Percentiles rank a stretch among this genome's conserved stretches.
Evolutionary conservation across 164 flowering plant genomes (phyloP).

Genomic region (Magnolia sinica): DNA sequence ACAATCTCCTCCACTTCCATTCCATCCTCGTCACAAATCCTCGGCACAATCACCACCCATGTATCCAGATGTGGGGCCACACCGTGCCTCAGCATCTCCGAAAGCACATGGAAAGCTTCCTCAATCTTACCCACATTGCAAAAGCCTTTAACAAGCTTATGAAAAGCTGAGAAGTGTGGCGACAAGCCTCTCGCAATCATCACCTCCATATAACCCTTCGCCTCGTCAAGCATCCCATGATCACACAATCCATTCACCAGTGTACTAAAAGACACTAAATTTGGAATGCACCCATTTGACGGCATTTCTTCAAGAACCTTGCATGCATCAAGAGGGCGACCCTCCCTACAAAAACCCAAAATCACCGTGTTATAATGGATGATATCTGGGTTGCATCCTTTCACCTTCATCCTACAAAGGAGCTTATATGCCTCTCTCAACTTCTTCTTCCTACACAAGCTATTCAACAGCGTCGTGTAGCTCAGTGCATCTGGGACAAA

Average conservation of each 20-base stretch:
- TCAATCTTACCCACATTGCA: constrained; percentile 63
- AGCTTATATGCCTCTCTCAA: constrained; percentile 89
- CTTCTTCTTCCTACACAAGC: constrained; percentile 91
- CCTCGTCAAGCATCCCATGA: constrained; percentile 70
- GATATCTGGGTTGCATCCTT: constrained; percentile 89
- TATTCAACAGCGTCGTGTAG: constrained; percentile 75
- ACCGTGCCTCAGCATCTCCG: constrained; percentile 44
- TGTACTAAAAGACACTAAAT: constrained; percentile 75
- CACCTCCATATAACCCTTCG: constrained; percentile 46
- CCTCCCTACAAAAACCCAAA: constrained; percentile 74
- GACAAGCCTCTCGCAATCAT: constrained; percentile 67
- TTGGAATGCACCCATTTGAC: constrained; percentile 70
- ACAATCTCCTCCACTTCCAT: constrained; percentile 21
- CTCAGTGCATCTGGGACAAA: constrained; percentile 79
- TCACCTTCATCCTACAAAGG: constrained; percentile 91
- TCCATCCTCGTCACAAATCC: constrained; percentile 47
- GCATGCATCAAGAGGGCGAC: constrained; percentile 68
- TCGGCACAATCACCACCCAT: constrained; percentile 53
- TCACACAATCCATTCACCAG: constrained; percentile 71
- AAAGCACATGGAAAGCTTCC: constrained; percentile 62
- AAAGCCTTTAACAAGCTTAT: constrained; percentile 58
- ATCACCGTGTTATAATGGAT: constrained; percentile 84
- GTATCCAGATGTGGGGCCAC: constrained; percentile 60
- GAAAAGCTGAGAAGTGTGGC: constrained; percentile 71
- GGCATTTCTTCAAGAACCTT: constrained; percentile 81